Conservation (phyloP, 1,284 basidiomycete species). For the Megacollybia platyphylla region DNA sequence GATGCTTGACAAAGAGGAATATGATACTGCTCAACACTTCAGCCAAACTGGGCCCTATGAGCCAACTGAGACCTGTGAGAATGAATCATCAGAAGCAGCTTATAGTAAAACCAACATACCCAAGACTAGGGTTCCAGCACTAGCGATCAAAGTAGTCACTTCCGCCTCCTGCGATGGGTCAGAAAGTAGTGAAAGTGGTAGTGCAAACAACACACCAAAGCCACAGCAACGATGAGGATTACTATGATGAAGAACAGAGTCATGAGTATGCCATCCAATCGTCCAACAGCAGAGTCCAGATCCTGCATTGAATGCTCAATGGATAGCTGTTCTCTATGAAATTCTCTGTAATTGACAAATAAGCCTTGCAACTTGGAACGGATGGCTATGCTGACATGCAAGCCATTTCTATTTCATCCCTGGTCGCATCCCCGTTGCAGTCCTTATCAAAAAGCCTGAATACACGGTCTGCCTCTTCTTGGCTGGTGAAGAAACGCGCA, state of each 20-base stretch:
- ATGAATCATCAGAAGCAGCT: constrained; percentile 1
- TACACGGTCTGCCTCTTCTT: constrained; percentile 51
- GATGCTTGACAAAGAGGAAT: constrained; percentile 80
- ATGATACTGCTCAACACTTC: constrained; percentile 71
- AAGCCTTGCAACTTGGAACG: neutral
- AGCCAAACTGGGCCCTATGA: constrained; percentile 64
- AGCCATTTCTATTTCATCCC: constrained; percentile 70
- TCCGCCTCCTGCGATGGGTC: constrained; percentile 42
- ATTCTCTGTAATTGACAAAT: constrained; percentile 30
- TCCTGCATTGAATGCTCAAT: constrained; percentile 86
- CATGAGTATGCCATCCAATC: constrained; percentile 68
- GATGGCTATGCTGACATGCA: constrained; percentile 37
- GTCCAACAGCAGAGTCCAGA: constrained; percentile 79
- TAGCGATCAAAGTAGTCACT: constrained; percentile 65
- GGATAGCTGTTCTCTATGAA: constrained; percentile 78
- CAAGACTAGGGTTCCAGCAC: constrained; percentile 73
- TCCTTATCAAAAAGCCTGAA: constrained; percentile 80
- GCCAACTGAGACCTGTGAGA: constrained; percentile 65
- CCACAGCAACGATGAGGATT: constrained; percentile 64
- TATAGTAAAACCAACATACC: constrained; percentile 22
- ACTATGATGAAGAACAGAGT: constrained; percentile 55
- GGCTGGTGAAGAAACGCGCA: constrained; percentile 54
- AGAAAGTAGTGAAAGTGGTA: neutral
- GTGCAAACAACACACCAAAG: constrained; percentile 31
- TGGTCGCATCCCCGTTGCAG: constrained; percentile 58